phyloP scores from a whole-genome alignment of 805 yeast genomes.

The Hanseniaspora occidentalis region DNA sequence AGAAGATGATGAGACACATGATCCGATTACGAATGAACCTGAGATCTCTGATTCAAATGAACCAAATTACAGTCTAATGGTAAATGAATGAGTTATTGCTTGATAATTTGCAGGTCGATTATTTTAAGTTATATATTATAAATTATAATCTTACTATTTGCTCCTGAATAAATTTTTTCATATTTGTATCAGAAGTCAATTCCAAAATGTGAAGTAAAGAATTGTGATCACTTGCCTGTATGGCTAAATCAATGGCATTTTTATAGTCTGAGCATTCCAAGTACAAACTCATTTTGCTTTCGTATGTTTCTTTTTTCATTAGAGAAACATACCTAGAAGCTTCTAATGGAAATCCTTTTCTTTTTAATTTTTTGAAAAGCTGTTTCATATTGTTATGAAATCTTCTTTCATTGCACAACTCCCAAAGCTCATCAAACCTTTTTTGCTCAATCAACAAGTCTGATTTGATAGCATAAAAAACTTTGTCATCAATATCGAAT shows the following conservation, averaged over 20 bases:
- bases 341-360: slow-evolving; percentile 42
- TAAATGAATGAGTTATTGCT: too few species aligned
- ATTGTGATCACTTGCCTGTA: slow-evolving; percentile 16
- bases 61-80: too few species aligned
- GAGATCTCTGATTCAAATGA: too few species aligned
- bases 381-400: slow-evolving; percentile 66
- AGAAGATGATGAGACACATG: too few species aligned
- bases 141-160: neutral
- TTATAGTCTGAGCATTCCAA: slow-evolving; percentile 38
- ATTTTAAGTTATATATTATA: too few species aligned
- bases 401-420: slow-evolving; percentile 37
- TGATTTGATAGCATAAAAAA: slow-evolving; percentile 42
- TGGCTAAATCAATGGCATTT: slow-evolving; percentile 29
- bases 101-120: too few species aligned
- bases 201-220: slow-evolving; percentile 1
- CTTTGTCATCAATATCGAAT: slow-evolving; percentile 44
- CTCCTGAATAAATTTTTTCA: slow-evolving; percentile 6
- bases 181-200: slow-evolving; percentile 5
- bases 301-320: slow-evolving; percentile 34
- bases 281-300: slow-evolving; percentile 38
- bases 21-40: too few species aligned
- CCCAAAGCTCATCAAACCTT: slow-evolving; percentile 44
- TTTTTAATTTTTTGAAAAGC: slow-evolving; percentile 42
- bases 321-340: slow-evolving; percentile 46
- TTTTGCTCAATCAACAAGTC: slow-evolving; percentile 33